phyloP scores from a whole-genome alignment of 768 basidiomycete species.

The Royoungia palumana region DNA sequence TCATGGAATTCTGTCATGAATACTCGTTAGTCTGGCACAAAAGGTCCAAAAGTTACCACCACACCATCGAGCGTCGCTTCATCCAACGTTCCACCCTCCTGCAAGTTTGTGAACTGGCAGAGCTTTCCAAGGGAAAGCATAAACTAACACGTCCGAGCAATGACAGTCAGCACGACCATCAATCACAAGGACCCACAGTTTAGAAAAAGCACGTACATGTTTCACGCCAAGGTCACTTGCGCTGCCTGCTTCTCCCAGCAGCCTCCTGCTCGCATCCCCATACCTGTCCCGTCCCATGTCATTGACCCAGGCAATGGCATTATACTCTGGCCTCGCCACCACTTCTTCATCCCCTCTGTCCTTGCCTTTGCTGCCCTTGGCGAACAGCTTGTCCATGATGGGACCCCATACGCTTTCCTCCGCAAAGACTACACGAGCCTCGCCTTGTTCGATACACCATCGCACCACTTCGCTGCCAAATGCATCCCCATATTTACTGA shows the following conservation, averaged over 20 bases:
- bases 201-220: slow-evolving; percentile 54
- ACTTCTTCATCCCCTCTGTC: slow-evolving; percentile 32
- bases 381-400: slow-evolving; percentile 73
- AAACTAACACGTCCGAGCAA: slow-evolving; percentile 46
- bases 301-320: slow-evolving; percentile 80
- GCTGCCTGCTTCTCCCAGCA: slow-evolving; percentile 58
- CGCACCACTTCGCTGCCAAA: slow-evolving; percentile 89
- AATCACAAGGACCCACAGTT: neutral
- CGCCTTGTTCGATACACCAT: slow-evolving; percentile 91
- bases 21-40: slow-evolving; percentile 1
- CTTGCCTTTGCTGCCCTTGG: slow-evolving; percentile 23
- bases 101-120: slow-evolving; percentile 61
- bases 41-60: slow-evolving; percentile 6
- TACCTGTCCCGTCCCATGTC: slow-evolving; percentile 70
- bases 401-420: slow-evolving; percentile 60
- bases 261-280: slow-evolving; percentile 57
- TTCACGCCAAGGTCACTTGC: slow-evolving; percentile 63
- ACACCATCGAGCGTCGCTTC: slow-evolving; percentile 56
- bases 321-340: slow-evolving; percentile 43
- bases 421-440: slow-evolving; percentile 77
- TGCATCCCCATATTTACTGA: slow-evolving; percentile 72
- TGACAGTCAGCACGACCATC: slow-evolving; percentile 4
- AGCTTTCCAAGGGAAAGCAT: slow-evolving; percentile 92
- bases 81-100: slow-evolving; percentile 45
- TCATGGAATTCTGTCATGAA: slow-evolving; percentile 72